phyloP scores from a whole-genome alignment of 2,329 filamentous ascomycete genomes.

The Cordyceps cicadae region DNA sequence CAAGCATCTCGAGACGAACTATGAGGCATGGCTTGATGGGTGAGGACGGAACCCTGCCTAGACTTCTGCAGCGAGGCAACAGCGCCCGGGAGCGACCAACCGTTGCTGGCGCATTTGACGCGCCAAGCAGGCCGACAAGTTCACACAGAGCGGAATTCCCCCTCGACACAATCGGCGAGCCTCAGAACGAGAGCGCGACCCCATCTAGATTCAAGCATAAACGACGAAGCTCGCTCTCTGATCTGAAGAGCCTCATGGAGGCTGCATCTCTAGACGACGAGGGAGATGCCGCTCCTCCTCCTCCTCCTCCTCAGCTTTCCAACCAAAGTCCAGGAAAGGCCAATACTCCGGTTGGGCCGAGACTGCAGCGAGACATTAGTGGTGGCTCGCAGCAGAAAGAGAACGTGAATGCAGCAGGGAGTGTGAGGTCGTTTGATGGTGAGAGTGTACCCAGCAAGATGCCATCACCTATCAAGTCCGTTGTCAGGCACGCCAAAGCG shows the following conservation, averaged over 20 bases:
- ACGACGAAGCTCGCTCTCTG: constrained; percentile 83
- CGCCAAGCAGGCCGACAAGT: constrained; percentile 46
- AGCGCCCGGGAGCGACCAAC: constrained; percentile 53
- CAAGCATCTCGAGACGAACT: constrained; percentile 59
- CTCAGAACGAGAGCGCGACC: constrained; percentile 33
- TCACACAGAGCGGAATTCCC: constrained; percentile 48
- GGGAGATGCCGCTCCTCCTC: constrained; percentile 34
- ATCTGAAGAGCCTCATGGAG: constrained; percentile 64
- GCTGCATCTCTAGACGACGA: constrained; percentile 42
- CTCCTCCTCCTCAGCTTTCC: constrained; percentile 44
- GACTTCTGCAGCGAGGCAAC: constrained; percentile 35
- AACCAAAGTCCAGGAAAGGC: constrained; percentile 48
- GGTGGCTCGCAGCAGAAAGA: constrained; percentile 40
- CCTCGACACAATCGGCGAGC: constrained; percentile 53
- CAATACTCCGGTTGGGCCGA: constrained; percentile 46
- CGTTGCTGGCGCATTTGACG: constrained; percentile 55
- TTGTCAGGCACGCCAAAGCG: constrained; percentile 35
- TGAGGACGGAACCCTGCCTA: constrained; percentile 50
- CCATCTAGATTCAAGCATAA: constrained; percentile 57
- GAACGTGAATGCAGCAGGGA: constrained; percentile 24
- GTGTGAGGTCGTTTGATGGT: background rate
- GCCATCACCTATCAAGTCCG: constrained; percentile 11
- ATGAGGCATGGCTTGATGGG: constrained; percentile 68
- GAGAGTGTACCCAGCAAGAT: constrained; percentile 14
- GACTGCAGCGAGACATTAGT: constrained; percentile 30